These are phyloP conservation scores for Suhomyces sp. DNA, from an alignment of 805 yeast species.

Conservation along the genomic window DNA sequence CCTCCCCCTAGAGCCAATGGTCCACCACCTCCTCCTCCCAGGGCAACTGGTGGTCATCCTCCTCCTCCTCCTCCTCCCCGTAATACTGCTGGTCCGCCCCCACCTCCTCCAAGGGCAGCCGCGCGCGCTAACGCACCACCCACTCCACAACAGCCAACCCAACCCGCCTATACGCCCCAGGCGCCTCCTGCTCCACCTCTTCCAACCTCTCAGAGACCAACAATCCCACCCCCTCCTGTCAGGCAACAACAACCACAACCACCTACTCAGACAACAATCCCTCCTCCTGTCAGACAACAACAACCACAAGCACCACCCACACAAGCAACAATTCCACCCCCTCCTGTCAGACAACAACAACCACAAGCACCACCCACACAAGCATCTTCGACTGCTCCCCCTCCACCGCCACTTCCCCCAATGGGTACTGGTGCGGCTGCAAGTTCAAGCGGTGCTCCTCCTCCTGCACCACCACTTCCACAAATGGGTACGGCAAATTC, in stretches of 20 bases:
- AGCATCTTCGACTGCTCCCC: neutral
- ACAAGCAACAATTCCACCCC: slow-evolving; percentile 15
- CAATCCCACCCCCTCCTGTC: slow-evolving; percentile 13
- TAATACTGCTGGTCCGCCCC: slow-evolving; percentile 31
- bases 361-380: slow-evolving; percentile 3
- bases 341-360: slow-evolving; percentile 8
- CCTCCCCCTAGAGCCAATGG: slow-evolving; percentile 17
- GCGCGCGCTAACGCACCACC: slow-evolving; percentile 15
- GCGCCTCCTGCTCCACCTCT: slow-evolving; percentile 30
- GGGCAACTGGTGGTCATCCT: slow-evolving; percentile 5
- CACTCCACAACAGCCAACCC: slow-evolving; percentile 8
- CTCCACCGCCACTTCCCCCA: slow-evolving; percentile 19
- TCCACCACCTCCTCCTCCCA: slow-evolving; percentile 13
- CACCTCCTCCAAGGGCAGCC: slow-evolving; percentile 22
- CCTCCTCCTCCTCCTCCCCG: slow-evolving; percentile 23
- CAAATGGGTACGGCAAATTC: slow-evolving; percentile 16
- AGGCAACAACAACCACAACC: slow-evolving; percentile 12
- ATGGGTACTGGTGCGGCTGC: slow-evolving; percentile 17
- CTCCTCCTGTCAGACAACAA: no score
- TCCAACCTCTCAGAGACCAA: slow-evolving; percentile 33
- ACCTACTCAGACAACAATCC: no score
- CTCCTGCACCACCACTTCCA: slow-evolving; percentile 18
- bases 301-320: slow-evolving; percentile 10
- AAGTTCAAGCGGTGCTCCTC: slow-evolving; percentile 9
- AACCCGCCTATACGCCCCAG: slow-evolving; percentile 11